Percentiles rank a stretch among this genome's conserved stretches.
Evolutionary conservation across 140 eudicot genomes (phyloP).

Genomic region (Anethum foeniculum): DNA sequence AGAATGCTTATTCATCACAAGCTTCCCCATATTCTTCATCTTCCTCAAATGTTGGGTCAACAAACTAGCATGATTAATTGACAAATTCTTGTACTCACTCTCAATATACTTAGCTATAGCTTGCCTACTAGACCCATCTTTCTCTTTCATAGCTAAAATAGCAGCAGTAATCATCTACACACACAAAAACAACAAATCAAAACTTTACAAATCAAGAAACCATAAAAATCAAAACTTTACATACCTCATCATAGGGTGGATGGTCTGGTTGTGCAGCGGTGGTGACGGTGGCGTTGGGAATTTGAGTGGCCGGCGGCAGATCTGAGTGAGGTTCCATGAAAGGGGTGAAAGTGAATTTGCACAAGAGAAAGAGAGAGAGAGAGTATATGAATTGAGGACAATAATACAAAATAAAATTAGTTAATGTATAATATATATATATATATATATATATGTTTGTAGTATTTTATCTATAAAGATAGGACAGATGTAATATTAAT

Average conservation of each 20-base stretch:
- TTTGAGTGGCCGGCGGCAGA: slow-evolving; percentile 3
- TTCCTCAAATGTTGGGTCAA: slow-evolving; percentile 64
- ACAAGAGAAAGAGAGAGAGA: neutral
- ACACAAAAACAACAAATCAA: neutral
- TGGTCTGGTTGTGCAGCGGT: neutral
- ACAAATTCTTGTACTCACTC: slow-evolving; percentile 31
- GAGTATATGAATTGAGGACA: neutral
- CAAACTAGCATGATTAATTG: slow-evolving; percentile 43
- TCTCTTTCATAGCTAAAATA: slow-evolving; percentile 45
- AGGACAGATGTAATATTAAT: too few species aligned
- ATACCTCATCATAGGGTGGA: neutral
- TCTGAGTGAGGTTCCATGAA: neutral
- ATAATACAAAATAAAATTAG: neutral
- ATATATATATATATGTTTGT: too few species aligned
- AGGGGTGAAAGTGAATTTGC: neutral
- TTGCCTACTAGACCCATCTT: slow-evolving; percentile 65
- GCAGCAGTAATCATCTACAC: slow-evolving; percentile 75
- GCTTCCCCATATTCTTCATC: slow-evolving; percentile 50
- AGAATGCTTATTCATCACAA: slow-evolving; percentile 73
- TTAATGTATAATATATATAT: too few species aligned
- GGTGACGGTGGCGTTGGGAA: neutral
- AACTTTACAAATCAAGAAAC: too few species aligned
- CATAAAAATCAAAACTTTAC: neutral
- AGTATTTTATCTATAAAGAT: too few species aligned
- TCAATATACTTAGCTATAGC: slow-evolving; percentile 73